Evolutionary conservation across 768 basidiomycete species (phyloP), one percentile per base, ranked within the genome.

Genomic region (Mycena albidolilacea): DNA sequence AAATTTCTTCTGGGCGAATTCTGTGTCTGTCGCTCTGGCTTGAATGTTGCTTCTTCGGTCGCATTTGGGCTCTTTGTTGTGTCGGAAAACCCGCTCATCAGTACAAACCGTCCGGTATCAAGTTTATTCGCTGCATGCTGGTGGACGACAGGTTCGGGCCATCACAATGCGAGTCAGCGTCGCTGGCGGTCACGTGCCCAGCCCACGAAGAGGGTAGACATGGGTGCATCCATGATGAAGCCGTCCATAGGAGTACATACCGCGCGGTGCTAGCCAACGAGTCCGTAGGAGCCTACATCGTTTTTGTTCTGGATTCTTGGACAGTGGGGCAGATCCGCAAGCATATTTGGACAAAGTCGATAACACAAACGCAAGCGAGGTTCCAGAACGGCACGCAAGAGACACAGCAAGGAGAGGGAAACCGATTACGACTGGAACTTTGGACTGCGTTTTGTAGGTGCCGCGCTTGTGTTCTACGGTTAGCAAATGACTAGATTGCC

Each of bases 51-150:
- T n/a, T 60, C 58, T 60, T 59, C 7, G 17, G 23, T 23, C 23
- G 23, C 23, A 23, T 23, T 12, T 23, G 23, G 1, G 30, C 23
- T 41, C 58, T 60, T 39, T 58, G 39, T 17, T 60, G 39, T 60
- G n/a, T 39, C 41, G 38, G 58, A 41, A 17, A 21, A 41, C 58
- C 38, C 9, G 39, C 59, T 60, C n/a, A 60, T 41, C 39, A 12
- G 59, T 21, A 60, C 59, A 60, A 60, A 60, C 59, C 59, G n/a
- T 60, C 38, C 21, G 39, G 59, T 38, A 60, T 41, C 38, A 60
- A 21, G 59, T 60, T 41, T 30, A 60, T 60, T 60, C 59, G 2
- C 37, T 35, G 57, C 19, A 48, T 41, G 41, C 39, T 41, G 39
- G 38, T 21, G n/a, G 38, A 15, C 39, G 39, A 41, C n/a, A 15